Conservation (phyloP, 257 asterid genomes). For the Lantana camara region DNA sequence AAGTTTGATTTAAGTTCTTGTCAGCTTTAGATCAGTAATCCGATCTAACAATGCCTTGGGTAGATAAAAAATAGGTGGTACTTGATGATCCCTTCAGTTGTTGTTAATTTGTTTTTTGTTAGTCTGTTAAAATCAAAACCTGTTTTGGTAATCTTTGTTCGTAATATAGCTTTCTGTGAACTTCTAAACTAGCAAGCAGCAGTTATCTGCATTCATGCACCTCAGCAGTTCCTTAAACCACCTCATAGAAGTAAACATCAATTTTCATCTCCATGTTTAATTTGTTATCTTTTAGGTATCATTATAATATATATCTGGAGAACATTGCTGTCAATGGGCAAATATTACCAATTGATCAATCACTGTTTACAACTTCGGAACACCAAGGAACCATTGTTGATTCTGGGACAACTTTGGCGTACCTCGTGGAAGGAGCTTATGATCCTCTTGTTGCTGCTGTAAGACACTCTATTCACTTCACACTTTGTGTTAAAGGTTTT, state of each 20-base stretch:
- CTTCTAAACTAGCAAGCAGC: background rate
- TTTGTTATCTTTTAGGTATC: conserved; percentile 60
- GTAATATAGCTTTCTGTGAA: conserved; percentile 1
- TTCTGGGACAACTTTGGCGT: conserved; percentile 92
- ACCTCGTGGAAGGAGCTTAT: conserved; percentile 80
- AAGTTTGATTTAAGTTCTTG: background rate
- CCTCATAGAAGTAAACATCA: background rate
- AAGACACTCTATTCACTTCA: conserved; percentile 37
- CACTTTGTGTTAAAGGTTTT: background rate
- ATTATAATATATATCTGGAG: conserved; percentile 78
- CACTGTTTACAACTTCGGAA: conserved; percentile 73
- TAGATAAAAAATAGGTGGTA: conserved; percentile 6
- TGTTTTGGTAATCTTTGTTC: background rate
- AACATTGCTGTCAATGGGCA: conserved; percentile 82
- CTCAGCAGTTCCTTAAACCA: conserved; percentile 11
- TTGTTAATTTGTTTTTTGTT: conserved; percentile 2
- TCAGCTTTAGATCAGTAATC: background rate
- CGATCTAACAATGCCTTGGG: background rate
- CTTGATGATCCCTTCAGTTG: conserved; percentile 18
- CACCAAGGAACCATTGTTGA: conserved; percentile 77
- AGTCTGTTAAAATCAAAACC: conserved; percentile 1
- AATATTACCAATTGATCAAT: conserved; percentile 65
- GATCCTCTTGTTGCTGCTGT: conserved; percentile 81
- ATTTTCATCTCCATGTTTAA: conserved; percentile 16
- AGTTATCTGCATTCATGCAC: background rate